Percentiles rank a stretch among this genome's conserved stretches.
These are phyloP conservation scores for Kwoniella dendrophila DNA, from an alignment of 768 basidiomycete genomes.

Conservation along the genomic window DNA sequence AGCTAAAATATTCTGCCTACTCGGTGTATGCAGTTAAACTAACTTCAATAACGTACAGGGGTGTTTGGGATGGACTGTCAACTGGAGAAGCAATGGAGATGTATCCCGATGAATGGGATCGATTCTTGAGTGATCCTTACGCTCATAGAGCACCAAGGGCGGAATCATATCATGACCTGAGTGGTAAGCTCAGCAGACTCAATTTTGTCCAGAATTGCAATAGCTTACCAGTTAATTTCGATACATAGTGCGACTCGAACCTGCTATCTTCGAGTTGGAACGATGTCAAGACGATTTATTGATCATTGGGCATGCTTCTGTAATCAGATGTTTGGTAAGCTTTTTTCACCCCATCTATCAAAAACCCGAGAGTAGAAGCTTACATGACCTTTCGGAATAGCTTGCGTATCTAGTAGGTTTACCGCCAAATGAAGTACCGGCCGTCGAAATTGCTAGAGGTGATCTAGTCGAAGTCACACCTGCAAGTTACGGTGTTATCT, in stretches of 20 bases:
- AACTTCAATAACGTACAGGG: slow-evolving; percentile 30
- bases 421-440: slow-evolving; percentile 93
- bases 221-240: neutral
- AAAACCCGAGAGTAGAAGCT: neutral
- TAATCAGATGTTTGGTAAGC: slow-evolving; percentile 81
- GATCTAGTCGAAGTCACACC: slow-evolving; percentile 78
- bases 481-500: slow-evolving; percentile 71
- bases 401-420: slow-evolving; percentile 74
- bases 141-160: slow-evolving; percentile 86
- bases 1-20: slow-evolving; percentile 47
- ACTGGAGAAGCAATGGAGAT: slow-evolving; percentile 84
- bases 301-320: slow-evolving; percentile 95
- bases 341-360: too few species aligned
- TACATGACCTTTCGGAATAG: slow-evolving; percentile 23
- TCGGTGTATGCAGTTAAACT: slow-evolving; percentile 5
- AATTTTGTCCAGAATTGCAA: neutral
- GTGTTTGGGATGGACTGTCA: slow-evolving; percentile 89
- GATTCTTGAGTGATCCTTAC: slow-evolving; percentile 91
- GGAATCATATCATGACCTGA: slow-evolving; percentile 92
- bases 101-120: slow-evolving; percentile 92
- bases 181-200: slow-evolving; percentile 38
- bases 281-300: slow-evolving; percentile 90
- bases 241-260: slow-evolving; percentile 83
- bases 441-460: slow-evolving; percentile 93
- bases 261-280: slow-evolving; percentile 88